A percentile compares a stretch with the other conserved stretches of the same genome.
These are phyloP conservation scores for Linaria vulgaris DNA, from an alignment of 257 asterid species.

Conservation along the genomic window DNA sequence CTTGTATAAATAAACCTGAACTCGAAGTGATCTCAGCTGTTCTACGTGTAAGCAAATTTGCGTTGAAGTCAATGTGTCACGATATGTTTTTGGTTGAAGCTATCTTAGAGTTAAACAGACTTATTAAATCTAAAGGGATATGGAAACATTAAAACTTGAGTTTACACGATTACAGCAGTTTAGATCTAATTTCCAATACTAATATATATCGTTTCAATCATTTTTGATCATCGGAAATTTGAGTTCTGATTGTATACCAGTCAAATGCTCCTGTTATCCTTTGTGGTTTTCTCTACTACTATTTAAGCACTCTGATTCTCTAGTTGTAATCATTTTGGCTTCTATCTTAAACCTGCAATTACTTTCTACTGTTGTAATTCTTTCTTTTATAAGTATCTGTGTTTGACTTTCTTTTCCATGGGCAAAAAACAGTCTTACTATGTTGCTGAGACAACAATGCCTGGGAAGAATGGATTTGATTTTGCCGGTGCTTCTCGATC, in stretches of 20 bases:
- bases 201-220: background rate
- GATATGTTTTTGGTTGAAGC: background rate
- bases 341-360: conserved; percentile 5
- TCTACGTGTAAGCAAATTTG: background rate
- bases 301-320: background rate
- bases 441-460: conserved; percentile 89
- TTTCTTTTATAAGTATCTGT: conserved; percentile 22
- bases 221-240: background rate
- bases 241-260: background rate
- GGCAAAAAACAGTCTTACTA: conserved; percentile 68
- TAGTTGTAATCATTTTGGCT: background rate
- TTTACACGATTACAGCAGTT: no score
- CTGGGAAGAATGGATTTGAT: conserved; percentile 77
- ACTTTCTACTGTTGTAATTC: background rate
- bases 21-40: background rate
- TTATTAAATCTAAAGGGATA: no score
- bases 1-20: background rate
- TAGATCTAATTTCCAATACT: no score
- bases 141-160: no score
- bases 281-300: background rate
- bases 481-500: conserved; percentile 75
- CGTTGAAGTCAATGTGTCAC: background rate
- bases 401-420: no score
- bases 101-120: background rate
- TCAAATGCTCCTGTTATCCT: conserved; percentile 3